Base-by-base conservation (phyloP, 2,329 filamentous ascomycete genomes). In the Fusarium piperis region DNA sequence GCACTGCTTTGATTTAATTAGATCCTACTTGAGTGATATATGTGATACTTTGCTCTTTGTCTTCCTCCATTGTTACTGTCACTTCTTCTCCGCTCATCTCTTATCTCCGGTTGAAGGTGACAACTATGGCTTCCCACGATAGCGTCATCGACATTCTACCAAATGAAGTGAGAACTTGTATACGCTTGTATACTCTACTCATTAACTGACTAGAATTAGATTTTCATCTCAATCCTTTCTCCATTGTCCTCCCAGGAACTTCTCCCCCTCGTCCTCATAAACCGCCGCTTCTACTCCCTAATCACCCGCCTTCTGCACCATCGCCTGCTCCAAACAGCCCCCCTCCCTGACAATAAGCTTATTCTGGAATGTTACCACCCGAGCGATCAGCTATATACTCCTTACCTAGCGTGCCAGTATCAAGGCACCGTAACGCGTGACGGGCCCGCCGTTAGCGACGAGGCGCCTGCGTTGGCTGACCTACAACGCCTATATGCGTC, bases 291-390 rank as follows among this genome's bases (percentile, higher is more conserved):
- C 74, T 86, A 92, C 78, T 87, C 85, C 41, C 77, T 93, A 41
- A 85, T 92, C 63, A 81, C 90, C 6, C 88, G 89, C 28, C 86
- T 93, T 48, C 81, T 94, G 9, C 88, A 92, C 70, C 85, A 87
- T 55, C 90, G 92, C 35, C 84, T 94, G 2, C 81, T 91, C 3
- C 68, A 75, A 20, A 59, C 72, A 16, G 72, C 76, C 3, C 67
- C 73, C 7, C 66, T 78, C 10, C 76, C 79, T 6, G 71, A 75
- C 2, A 74, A 93, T 76, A 88, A 90, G 60, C 81, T 96, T 39
- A 89, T 95, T 38, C 88, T 97, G 44, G 93, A 95, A 82, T 94
- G 92, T 79, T 95, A 92, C 77, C 93, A 92, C 70, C 93, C 93
- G 0, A 89, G 86, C 69, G 90, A 87, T 26, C 91, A 91, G 79